phyloP scores from a whole-genome alignment of 768 basidiomycete genomes.

The Tylopilus balloui region DNA sequence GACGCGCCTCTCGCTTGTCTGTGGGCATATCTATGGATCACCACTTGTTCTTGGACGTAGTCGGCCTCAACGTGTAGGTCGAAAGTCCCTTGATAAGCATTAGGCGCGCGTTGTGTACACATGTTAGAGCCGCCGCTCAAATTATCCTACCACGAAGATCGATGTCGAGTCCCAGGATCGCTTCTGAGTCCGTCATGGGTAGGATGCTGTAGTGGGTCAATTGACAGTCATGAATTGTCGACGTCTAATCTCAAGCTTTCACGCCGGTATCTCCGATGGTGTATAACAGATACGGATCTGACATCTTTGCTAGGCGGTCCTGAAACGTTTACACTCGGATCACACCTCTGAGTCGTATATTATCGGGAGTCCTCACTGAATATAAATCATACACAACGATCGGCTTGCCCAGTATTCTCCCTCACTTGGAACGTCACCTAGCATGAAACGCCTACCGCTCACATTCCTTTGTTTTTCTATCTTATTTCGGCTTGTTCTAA shows the following conservation, averaged over 20 bases:
- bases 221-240: not conserved
- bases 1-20: no score
- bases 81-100: not conserved
- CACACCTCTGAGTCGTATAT: not conserved
- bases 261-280: no score
- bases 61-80: not conserved
- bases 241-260: no score
- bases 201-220: no score
- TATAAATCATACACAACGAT: not conserved
- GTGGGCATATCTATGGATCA: no score
- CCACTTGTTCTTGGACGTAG: not conserved
- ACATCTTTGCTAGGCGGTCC: not conserved
- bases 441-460: conserved; percentile 9
- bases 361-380: not conserved
- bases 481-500: conserved; percentile 5
- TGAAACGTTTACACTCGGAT: not conserved
- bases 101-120: not conserved
- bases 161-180: not conserved
- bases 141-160: not conserved
- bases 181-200: not conserved
- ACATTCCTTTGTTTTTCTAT: conserved; percentile 4
- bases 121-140: not conserved
- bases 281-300: not conserved
- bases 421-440: not conserved
- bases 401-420: not conserved